These are phyloP conservation scores for Phyllosticta ampelicida DNA, from an alignment of 2,329 filamentous ascomycete genomes.

Conservation along the genomic window DNA sequence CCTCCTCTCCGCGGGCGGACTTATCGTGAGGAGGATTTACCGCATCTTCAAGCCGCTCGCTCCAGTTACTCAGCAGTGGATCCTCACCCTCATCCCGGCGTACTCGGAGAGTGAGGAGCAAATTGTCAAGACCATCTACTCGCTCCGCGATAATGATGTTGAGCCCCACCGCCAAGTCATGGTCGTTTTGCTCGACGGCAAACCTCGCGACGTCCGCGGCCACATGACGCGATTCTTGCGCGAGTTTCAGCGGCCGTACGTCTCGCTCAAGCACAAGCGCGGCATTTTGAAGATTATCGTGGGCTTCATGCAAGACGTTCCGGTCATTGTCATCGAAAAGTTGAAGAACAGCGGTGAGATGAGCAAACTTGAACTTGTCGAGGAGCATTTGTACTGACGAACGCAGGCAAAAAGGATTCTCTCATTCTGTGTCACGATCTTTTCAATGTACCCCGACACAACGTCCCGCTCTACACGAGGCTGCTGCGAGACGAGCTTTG, in stretches of 20 bases:
- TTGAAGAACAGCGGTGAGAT: slow-evolving; percentile 12
- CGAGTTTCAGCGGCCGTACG: slow-evolving; percentile 14
- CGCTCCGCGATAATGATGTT: slow-evolving; percentile 15
- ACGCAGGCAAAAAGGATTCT: slow-evolving; percentile 15
- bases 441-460: slow-evolving; percentile 15
- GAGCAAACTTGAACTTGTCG: background rate
- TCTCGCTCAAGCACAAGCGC: slow-evolving; percentile 15
- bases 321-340: slow-evolving; percentile 17
- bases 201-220: slow-evolving; percentile 13
- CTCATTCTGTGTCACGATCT: slow-evolving; percentile 17
- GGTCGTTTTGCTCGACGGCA: slow-evolving; percentile 16
- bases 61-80: slow-evolving; percentile 14
- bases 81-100: slow-evolving; percentile 17
- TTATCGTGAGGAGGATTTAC: slow-evolving; percentile 11
- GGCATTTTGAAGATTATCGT: slow-evolving; percentile 14
- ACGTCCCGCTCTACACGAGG: slow-evolving; percentile 12
- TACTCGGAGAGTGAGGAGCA: slow-evolving; percentile 17
- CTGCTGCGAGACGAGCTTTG: slow-evolving; percentile 14
- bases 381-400: slow-evolving; percentile 1
- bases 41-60: slow-evolving; percentile 8
- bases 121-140: slow-evolving; percentile 16
- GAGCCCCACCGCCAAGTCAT: slow-evolving; percentile 17
- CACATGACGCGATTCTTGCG: slow-evolving; percentile 15
- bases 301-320: slow-evolving; percentile 17
- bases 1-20: slow-evolving; percentile 9